A percentile compares a stretch with the other conserved stretches of the same genome.
phyloP scores from a whole-genome alignment of 2,329 filamentous ascomycete species.

The Fusarium armeniacum region DNA sequence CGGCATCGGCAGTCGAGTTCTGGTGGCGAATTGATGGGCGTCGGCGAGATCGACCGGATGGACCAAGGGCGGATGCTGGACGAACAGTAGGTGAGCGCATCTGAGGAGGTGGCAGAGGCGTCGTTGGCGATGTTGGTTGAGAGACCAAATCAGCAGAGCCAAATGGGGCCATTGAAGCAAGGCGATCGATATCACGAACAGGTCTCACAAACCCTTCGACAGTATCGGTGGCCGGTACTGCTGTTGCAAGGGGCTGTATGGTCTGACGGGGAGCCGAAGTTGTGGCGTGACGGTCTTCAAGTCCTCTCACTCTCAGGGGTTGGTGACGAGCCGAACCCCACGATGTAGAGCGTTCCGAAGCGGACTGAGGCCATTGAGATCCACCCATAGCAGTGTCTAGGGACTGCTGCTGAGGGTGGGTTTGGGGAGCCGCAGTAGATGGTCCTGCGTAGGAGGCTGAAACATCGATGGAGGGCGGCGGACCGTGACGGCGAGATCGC shows the following conservation, averaged over 20 bases:
- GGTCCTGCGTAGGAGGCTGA: slow-evolving; percentile 60
- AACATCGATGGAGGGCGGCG: slow-evolving; percentile 77
- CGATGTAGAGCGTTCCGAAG: slow-evolving; percentile 45
- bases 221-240: slow-evolving; percentile 76
- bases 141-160: slow-evolving; percentile 79
- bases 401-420: slow-evolving; percentile 40
- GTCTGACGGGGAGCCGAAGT: slow-evolving; percentile 63
- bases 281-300: slow-evolving; percentile 65
- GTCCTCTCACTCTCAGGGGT: slow-evolving; percentile 65
- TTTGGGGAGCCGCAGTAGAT: slow-evolving; percentile 50
- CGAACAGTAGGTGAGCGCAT: slow-evolving; percentile 67
- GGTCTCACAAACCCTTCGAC: slow-evolving; percentile 83
- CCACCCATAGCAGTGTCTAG: slow-evolving; percentile 45
- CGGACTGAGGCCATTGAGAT: slow-evolving; percentile 43
- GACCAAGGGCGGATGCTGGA: slow-evolving; percentile 66
- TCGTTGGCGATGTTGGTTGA: slow-evolving; percentile 93
- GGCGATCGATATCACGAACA: slow-evolving; percentile 83
- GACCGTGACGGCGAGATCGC: slow-evolving; percentile 79
- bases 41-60: slow-evolving; percentile 70
- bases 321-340: slow-evolving; percentile 60
- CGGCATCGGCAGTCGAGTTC: slow-evolving; percentile 87
- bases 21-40: slow-evolving; percentile 92
- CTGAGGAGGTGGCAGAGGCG: slow-evolving; percentile 79
- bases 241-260: slow-evolving; percentile 75
- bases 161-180: slow-evolving; percentile 84